Base-by-base conservation (phyloP, 352 stramenopile genomes). In the Pythium pyrilobum region DNA sequence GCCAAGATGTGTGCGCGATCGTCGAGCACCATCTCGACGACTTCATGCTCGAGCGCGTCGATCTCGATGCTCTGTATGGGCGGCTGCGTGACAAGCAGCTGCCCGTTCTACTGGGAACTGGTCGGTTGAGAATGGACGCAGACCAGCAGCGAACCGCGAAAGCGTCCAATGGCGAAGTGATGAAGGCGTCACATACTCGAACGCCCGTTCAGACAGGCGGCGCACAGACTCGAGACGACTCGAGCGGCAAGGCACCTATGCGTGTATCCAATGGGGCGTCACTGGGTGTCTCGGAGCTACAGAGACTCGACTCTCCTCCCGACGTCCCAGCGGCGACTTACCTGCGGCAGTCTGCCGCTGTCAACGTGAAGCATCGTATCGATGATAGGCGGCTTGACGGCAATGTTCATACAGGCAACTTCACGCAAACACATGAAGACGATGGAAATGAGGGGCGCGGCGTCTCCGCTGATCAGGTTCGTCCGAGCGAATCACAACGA, bases 11-110 rank as follows among this genome's bases (percentile, higher is more conserved):
- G 16, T 69, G 66, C 13, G 59, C 69, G 5, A 34, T 84, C 12
- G 39, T 88, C 0, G 75, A 85, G 40, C 47, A 52, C 0, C 56
- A 63, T 21, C 45, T 85, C 7, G 77, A 87, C 18, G 72, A 86
- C 18, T 81, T 68, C 38, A 64, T 73, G 16, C 31, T 74, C 10
- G 68, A 84, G 16, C 71, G 71, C 33, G 59, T 84, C 18, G 76
- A 87, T 56, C 66, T 80, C 40, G 72, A 77, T 41, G 66, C 53
- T 2, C 45, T 89, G 12, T 59, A 71, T 16, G 38, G 55, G 1
- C 59, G 76, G 39, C 43, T 85, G 16, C 62, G 65, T 18, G 58
- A 67, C 38, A 71, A 74, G 5, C 50, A 68, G 16, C 13, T 82
- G 2, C 66, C 74, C 0, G 43, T 59, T 25, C 52, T 87, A 42